These are phyloP conservation scores for Penicillium flavigenum DNA, from an alignment of 495 filamentous ascomycete species.

Conservation along the genomic window DNA sequence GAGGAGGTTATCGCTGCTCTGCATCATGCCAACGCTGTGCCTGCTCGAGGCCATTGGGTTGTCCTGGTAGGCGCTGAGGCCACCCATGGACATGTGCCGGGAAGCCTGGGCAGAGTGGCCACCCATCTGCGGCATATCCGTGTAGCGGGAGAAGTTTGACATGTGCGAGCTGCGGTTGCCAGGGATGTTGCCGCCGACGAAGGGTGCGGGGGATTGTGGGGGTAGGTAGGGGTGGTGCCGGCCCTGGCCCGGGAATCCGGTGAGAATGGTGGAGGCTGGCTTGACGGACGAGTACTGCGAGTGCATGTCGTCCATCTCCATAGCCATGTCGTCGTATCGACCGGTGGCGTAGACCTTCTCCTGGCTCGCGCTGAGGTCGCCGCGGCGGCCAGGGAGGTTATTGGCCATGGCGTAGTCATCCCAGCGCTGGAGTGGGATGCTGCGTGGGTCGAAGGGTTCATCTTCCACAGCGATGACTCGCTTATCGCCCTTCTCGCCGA, in stretches of 20 bases:
- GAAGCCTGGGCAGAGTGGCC: slow-evolving; percentile 39
- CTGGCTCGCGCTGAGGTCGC: slow-evolving; percentile 46
- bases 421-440: slow-evolving; percentile 93
- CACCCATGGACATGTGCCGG: slow-evolving; percentile 62
- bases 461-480: slow-evolving; percentile 84
- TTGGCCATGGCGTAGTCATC: slow-evolving; percentile 94
- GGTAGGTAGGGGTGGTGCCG: slow-evolving; percentile 66
- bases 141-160: slow-evolving; percentile 55
- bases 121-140: slow-evolving; percentile 44
- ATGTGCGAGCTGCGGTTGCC: slow-evolving; percentile 57
- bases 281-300: slow-evolving; percentile 93
- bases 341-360: slow-evolving; percentile 62
- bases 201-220: slow-evolving; percentile 73
- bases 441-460: slow-evolving; percentile 83
- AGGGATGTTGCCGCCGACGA: slow-evolving; percentile 50
- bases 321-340: slow-evolving; percentile 61
- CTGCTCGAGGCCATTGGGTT: slow-evolving; percentile 46
- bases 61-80: slow-evolving; percentile 57
- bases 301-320: slow-evolving; percentile 98
- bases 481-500: slow-evolving; percentile 88
- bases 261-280: slow-evolving; percentile 88
- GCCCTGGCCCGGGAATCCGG: slow-evolving; percentile 72
- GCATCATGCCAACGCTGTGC: slow-evolving; percentile 49
- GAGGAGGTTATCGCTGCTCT: slow-evolving; percentile 63
- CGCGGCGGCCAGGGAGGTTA: slow-evolving; percentile 87